A percentile compares a stretch with the other conserved stretches of the same genome.
Evolutionary conservation across 2,329 filamentous ascomycete genomes (phyloP).

Genomic region (Fusarium foetens): DNA sequence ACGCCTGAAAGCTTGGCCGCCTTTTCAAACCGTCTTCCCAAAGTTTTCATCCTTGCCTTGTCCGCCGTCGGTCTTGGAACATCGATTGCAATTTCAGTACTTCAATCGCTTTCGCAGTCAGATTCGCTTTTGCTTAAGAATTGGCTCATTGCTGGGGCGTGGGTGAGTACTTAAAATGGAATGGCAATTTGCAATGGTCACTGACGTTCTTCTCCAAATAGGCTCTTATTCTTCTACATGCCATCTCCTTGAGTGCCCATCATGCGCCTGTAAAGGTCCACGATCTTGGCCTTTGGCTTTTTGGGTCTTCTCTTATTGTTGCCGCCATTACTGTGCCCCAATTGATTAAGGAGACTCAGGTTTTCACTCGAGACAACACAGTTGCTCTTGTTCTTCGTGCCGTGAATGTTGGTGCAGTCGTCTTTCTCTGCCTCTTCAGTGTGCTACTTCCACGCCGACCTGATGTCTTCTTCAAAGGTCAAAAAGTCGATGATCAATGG

Average conservation of each 20-base stretch:
- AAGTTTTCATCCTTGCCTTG: conserved; percentile 63
- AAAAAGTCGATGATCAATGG: conserved; percentile 70
- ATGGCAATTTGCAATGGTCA: neutral
- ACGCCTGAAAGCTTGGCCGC: conserved; percentile 69
- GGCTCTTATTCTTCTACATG: conserved; percentile 64
- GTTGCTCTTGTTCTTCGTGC: conserved; percentile 58
- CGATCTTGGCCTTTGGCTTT: conserved; percentile 62
- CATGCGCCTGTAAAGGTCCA: conserved; percentile 64
- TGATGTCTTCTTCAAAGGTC: conserved; percentile 68
- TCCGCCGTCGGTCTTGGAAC: conserved; percentile 63
- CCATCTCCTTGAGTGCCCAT: conserved; percentile 59
- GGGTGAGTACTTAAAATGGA: conserved; percentile 63
- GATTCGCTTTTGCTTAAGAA: conserved; percentile 60
- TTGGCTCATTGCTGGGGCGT: conserved; percentile 69
- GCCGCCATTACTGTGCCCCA: conserved; percentile 58
- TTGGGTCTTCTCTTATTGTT: conserved; percentile 59
- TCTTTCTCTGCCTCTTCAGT: conserved; percentile 60
- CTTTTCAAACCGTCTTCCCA: conserved; percentile 71
- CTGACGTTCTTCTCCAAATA: conserved; percentile 43
- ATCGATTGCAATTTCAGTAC: conserved; percentile 66
- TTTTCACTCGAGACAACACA: conserved; percentile 48
- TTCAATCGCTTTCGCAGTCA: conserved; percentile 56
- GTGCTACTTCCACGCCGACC: conserved; percentile 73
- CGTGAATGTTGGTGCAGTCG: conserved; percentile 56
- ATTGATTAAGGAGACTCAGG: conserved; percentile 50